Base-by-base conservation (phyloP, 306 rosid genomes). In the Acacia melanoxylon region DNA sequence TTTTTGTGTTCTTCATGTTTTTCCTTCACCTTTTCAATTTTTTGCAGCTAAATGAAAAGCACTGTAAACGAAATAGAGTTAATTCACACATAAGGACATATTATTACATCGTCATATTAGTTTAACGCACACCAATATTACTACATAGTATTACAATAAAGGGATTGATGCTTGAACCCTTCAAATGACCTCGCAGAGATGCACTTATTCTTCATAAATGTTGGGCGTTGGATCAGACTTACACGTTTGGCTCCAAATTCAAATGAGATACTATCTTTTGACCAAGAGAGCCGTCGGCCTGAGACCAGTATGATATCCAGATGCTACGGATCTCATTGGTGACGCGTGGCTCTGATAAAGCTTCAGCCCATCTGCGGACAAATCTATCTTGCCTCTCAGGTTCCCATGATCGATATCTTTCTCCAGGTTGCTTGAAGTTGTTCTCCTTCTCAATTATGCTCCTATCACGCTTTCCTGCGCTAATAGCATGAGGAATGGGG, bases 241-340 rank as follows among this genome's bases (percentile, higher is more conserved):
- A 94, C 75, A 89, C 87, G 88, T 63, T 89, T 24, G 97, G 97
- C 89, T 94, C 93, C 90, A 91, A 76, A 78, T 89, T 95, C 67
- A 93, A 93, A 85, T 86, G 96, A 82, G 97, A 87, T 80, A 97
- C 96, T 12, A 95, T 75, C 87, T 93, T 95, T 84, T 93, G 93
- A 5, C 8, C 40, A 8, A 37, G 40, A 37, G 40, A 37, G 40
- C 40, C 8, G 45, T 86, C 92, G 0, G 97, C 97, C 97, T 92
- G 92, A 89, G 97, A 82, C 97, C 91, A 89, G 88, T 91, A 91
- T 37, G 95, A 81, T 85, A 94, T 61, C 98, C 97, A 92, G 62
- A 90, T 87, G 91, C 88, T 88, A 78, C 94, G 92, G 82, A 94
- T 91, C 88, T 94, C 98, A 40, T 94, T 91, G 72, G 98, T 91